phyloP scores from a whole-genome alignment of 306 rosid genomes.

The Macrotyloma uniflorum region DNA sequence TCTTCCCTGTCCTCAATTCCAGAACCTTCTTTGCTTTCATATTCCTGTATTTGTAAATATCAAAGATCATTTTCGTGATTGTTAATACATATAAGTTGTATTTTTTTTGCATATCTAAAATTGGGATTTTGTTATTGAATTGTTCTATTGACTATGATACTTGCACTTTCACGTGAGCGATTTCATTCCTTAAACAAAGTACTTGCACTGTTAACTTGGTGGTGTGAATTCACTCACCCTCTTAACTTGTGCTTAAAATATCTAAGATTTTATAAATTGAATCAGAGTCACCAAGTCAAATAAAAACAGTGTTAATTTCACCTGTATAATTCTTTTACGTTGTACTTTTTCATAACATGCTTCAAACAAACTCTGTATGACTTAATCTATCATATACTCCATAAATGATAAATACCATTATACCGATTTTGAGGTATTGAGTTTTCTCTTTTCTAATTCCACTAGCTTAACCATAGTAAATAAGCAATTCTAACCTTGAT shows the following conservation, averaged over 20 bases:
- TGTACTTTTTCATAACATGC: not conserved
- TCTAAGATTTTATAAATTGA: slow-evolving; percentile 2
- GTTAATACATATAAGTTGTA: not conserved
- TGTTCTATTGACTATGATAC: not conserved
- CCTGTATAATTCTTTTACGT: not conserved
- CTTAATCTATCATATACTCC: slow-evolving; percentile 4
- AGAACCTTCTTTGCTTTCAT: slow-evolving; percentile 6
- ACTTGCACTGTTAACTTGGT: not conserved
- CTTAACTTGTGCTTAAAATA: not conserved
- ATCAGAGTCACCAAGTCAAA: not conserved
- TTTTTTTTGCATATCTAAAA: not conserved
- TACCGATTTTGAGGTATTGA: not conserved
- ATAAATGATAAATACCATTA: slow-evolving; percentile 1
- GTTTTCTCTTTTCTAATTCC: slow-evolving; percentile 18
- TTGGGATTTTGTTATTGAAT: slow-evolving; percentile 4
- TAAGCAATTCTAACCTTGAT: slow-evolving; percentile 33
- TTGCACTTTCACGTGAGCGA: slow-evolving; percentile 15
- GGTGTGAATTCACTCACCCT: slow-evolving; percentile 11
- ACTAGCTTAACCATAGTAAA: not conserved
- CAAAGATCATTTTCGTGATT: slow-evolving; percentile 29
- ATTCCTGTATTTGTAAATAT: slow-evolving; percentile 12
- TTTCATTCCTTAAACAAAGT: slow-evolving; percentile 8
- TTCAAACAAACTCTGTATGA: not conserved
- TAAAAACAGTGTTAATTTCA: not conserved
- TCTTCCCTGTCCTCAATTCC: not conserved